Conservation (phyloP, 2,329 filamentous ascomycete genomes). For the Aspergillus cejpii region DNA sequence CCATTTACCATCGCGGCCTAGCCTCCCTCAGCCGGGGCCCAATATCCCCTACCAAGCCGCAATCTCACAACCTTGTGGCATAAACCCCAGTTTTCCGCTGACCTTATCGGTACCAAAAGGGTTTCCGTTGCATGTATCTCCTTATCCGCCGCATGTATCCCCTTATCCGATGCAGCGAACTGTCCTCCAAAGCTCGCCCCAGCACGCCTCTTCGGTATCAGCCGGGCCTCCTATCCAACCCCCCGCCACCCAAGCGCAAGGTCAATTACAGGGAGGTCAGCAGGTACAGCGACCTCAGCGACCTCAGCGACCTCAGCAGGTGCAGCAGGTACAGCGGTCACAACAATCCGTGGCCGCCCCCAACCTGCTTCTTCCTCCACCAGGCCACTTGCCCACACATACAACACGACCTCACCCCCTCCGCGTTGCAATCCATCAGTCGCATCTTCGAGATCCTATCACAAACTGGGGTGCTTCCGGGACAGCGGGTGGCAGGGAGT, state of each 20-base stretch:
- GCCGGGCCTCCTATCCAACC: background rate
- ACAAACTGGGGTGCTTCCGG: constrained; percentile 30
- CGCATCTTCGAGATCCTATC: constrained; percentile 50
- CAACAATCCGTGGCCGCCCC: background rate
- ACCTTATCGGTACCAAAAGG: background rate
- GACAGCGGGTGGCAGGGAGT: constrained; percentile 16
- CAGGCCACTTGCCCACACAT: constrained; percentile 28
- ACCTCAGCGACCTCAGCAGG: no score
- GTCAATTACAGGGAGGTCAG: no score
- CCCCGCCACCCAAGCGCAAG: background rate
- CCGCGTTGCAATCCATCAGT: constrained; percentile 52
- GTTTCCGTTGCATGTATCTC: background rate
- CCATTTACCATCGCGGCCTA: background rate
- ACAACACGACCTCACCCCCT: constrained; percentile 42
- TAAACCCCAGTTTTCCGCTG: background rate
- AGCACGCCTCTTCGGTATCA: background rate
- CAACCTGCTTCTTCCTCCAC: constrained; percentile 32
- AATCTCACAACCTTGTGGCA: background rate
- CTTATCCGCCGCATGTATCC: background rate
- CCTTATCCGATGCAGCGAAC: background rate
- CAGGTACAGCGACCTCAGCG: no score
- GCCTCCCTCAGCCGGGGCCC: background rate
- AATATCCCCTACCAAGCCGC: background rate
- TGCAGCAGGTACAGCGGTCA: background rate
- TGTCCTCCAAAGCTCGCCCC: background rate